These are phyloP conservation scores for Pelargonium fulgidum DNA, from an alignment of 441 rosid genomes.

Conservation along the genomic window DNA sequence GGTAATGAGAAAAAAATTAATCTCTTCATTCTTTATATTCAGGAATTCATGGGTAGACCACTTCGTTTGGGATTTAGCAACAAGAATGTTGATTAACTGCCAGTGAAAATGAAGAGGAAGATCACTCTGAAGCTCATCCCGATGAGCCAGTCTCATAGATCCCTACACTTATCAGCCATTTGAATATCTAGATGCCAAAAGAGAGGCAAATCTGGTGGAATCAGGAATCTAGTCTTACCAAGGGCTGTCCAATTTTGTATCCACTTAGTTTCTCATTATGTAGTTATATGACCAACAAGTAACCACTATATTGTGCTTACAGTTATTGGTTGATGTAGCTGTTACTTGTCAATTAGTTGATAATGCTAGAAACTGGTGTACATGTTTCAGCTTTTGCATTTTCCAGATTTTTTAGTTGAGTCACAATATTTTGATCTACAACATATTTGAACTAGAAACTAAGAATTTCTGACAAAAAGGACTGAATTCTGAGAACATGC, in stretches of 20 bases:
- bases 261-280: neutral
- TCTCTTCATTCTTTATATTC: neutral
- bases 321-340: too few relatives aligned
- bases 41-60: neutral
- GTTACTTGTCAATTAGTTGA: neutral
- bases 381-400: neutral
- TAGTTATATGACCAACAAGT: neutral
- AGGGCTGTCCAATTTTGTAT: neutral
- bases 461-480: too few relatives aligned
- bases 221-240: neutral
- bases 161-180: neutral
- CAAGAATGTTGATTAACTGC: neutral
- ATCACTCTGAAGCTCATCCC: neutral
- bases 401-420: too few relatives aligned
- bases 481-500: too few relatives aligned
- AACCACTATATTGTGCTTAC: neutral
- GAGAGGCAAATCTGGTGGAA: neutral
- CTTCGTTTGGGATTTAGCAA: slow-evolving; percentile 1
- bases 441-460: too few relatives aligned
- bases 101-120: neutral
- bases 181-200: neutral
- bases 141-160: neutral
- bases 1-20: neutral
- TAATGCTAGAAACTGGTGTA: neutral
- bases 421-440: too few relatives aligned